These are phyloP conservation scores for Pestalotiopsis sp. DNA, from an alignment of 2,329 filamentous ascomycete species.

Conservation along the genomic window DNA sequence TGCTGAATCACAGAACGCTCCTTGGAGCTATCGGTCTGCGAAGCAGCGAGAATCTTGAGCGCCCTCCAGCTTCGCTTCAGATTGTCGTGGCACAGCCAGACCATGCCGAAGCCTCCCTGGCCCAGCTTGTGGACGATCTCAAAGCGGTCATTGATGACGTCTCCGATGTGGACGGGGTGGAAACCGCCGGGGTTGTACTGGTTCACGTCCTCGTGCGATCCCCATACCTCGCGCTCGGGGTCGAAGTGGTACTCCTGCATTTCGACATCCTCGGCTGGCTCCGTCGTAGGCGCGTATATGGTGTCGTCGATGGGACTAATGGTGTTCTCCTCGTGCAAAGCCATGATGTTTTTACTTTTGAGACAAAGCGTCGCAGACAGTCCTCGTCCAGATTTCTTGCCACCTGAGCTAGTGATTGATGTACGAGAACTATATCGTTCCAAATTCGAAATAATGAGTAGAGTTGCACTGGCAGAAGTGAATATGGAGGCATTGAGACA, in stretches of 20 bases:
- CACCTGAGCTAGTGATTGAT: background rate
- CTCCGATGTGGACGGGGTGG: slow-evolving; percentile 11
- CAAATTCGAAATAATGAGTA: background rate
- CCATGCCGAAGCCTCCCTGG: background rate
- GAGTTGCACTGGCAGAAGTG: background rate
- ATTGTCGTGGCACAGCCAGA: slow-evolving; percentile 10
- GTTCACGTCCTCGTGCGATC: background rate
- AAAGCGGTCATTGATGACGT: slow-evolving; percentile 4
- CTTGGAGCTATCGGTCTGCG: background rate
- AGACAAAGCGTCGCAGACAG: background rate
- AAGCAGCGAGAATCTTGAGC: slow-evolving; percentile 3
- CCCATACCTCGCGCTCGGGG: background rate
- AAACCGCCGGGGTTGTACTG: slow-evolving; percentile 1
- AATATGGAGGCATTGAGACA: background rate
- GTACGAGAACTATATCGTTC: background rate
- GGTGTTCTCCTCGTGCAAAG: background rate
- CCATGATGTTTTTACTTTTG: background rate
- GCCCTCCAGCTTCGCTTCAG: background rate
- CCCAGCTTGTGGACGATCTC: slow-evolving; percentile 10
- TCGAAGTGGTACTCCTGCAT: background rate
- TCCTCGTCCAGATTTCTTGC: background rate
- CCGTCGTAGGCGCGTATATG: background rate
- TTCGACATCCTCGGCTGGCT: background rate
- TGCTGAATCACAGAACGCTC: background rate
- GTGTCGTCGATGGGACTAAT: background rate